These are phyloP conservation scores for Talaromyces ruber DNA, from an alignment of 495 filamentous ascomycete species.

Conservation along the genomic window DNA sequence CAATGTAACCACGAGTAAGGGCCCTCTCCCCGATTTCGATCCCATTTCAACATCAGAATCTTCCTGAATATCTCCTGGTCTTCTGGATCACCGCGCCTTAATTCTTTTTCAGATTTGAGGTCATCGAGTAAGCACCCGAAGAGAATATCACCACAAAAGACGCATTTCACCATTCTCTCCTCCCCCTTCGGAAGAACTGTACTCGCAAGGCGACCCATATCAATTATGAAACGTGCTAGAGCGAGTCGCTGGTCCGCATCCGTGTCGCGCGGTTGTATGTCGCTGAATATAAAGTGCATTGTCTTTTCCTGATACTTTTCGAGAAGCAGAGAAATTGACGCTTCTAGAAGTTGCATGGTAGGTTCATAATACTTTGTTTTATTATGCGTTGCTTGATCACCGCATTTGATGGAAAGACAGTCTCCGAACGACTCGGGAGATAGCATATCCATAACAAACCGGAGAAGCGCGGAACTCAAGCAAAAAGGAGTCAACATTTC, in stretches of 20 bases:
- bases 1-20: no score
- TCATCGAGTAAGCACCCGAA: neutral
- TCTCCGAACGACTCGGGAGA: no score
- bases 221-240: neutral
- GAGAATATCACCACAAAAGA: neutral
- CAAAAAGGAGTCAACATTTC: neutral
- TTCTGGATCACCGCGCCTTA: neutral
- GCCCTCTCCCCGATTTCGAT: no score
- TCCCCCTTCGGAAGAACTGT: neutral
- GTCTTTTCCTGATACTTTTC: neutral
- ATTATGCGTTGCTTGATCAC: no score
- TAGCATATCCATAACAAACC: neutral
- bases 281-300: neutral
- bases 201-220: neutral
- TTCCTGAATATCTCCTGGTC: neutral
- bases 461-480: neutral
- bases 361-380: neutral
- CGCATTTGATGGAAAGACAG: no score
- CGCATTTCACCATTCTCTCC: neutral
- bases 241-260: neutral
- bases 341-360: neutral
- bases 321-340: neutral
- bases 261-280: neutral
- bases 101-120: neutral
- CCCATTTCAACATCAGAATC: neutral